A percentile compares a stretch with the other conserved stretches of the same genome.
These are phyloP conservation scores for Daldinia concentrica DNA, from an alignment of 495 filamentous ascomycete species.

Conservation along the genomic window DNA sequence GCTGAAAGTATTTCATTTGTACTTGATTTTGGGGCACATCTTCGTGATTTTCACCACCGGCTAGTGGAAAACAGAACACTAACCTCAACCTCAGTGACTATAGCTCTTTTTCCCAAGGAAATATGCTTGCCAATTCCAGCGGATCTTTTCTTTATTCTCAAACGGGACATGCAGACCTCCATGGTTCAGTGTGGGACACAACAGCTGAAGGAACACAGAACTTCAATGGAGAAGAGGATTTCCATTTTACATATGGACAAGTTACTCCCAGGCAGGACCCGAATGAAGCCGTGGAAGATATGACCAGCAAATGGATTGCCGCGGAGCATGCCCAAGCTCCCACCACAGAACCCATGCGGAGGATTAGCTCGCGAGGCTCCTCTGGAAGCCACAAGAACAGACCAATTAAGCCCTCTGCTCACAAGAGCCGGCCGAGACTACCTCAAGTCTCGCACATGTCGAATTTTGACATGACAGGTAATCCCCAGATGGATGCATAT, in stretches of 20 bases:
- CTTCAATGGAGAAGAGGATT: slow-evolving; percentile 63
- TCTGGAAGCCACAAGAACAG: slow-evolving; percentile 59
- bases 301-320: slow-evolving; percentile 56
- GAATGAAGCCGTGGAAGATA: slow-evolving; percentile 56
- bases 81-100: slow-evolving; percentile 61
- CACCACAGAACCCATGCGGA: slow-evolving; percentile 59
- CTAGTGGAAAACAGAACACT: slow-evolving; percentile 59
- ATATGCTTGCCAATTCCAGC: slow-evolving; percentile 57
- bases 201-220: slow-evolving; percentile 64
- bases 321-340: slow-evolving; percentile 44
- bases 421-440: slow-evolving; percentile 56
- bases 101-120: slow-evolving; percentile 58
- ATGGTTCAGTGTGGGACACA: slow-evolving; percentile 61
- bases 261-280: slow-evolving; percentile 61
- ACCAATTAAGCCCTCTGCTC: slow-evolving; percentile 54
- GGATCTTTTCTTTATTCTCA: slow-evolving; percentile 64
- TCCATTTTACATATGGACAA: slow-evolving; percentile 58
- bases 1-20: slow-evolving; percentile 48
- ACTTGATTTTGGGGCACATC: slow-evolving; percentile 41
- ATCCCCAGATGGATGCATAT: slow-evolving; percentile 58
- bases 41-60: slow-evolving; percentile 46
- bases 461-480: slow-evolving; percentile 61
- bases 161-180: slow-evolving; percentile 61
- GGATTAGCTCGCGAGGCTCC: slow-evolving; percentile 58
- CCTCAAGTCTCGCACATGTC: slow-evolving; percentile 58